Evolutionary conservation across 257 asterid genomes (phyloP).

Genomic region (Rauvolfia tetraphylla): DNA sequence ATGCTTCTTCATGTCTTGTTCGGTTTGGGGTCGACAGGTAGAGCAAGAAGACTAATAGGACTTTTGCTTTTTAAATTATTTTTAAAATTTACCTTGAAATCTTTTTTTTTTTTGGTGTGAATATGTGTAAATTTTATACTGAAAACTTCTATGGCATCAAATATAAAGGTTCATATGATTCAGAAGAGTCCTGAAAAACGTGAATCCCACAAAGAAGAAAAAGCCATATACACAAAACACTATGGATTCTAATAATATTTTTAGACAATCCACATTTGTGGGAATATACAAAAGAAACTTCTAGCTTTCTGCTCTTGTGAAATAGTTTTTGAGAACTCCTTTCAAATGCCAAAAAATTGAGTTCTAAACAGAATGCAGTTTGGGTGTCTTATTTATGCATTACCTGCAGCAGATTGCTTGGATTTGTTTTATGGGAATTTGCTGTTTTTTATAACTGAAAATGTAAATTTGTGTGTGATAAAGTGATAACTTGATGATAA

Average conservation of each 20-base stretch:
- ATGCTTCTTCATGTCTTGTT: slow-evolving; percentile 95
- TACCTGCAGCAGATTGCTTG: not conserved
- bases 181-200: not conserved
- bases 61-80: not conserved
- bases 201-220: not conserved
- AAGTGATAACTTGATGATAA: not conserved
- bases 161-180: not conserved
- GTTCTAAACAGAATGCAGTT: not conserved
- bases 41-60: slow-evolving; percentile 15
- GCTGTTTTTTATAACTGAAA: not conserved
- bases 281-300: not conserved
- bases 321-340: not conserved
- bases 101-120: not conserved
- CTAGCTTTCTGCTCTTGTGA: not conserved
- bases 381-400: not conserved
- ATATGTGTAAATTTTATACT: not conserved
- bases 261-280: not conserved
- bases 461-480: not conserved
- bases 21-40: slow-evolving; percentile 89
- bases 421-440: not conserved
- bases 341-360: not conserved
- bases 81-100: not conserved
- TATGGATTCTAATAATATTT: not conserved
- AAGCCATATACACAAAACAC: not conserved
- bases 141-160: not conserved